These are phyloP conservation scores for Wallacemonas collosoma DNA, from an alignment of 208 protist genomes.

Conservation along the genomic window DNA sequence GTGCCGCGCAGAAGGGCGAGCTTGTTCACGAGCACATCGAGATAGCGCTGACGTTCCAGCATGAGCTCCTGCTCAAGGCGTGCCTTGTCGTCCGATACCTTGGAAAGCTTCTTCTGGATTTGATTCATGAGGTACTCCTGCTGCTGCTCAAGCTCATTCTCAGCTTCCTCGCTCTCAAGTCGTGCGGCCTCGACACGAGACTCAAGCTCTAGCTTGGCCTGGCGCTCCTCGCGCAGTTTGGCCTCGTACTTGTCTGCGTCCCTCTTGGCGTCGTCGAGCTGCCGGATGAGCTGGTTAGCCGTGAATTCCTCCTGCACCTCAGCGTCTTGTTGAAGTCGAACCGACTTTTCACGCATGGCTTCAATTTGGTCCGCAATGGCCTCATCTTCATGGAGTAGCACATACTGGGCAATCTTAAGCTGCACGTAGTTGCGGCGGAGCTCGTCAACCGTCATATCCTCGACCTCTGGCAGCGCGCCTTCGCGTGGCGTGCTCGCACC, in stretches of 20 bases:
- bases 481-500: constrained; percentile 22
- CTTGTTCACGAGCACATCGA: constrained; percentile 49
- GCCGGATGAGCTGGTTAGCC: constrained; percentile 77
- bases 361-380: constrained; percentile 51
- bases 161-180: constrained; percentile 57
- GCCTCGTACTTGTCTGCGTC: constrained; percentile 50
- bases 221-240: constrained; percentile 61
- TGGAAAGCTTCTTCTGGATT: constrained; percentile 73
- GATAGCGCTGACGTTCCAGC: constrained; percentile 67
- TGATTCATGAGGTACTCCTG: constrained; percentile 70
- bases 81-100: constrained; percentile 58
- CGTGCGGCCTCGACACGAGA: constrained; percentile 23
- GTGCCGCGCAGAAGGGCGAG: constrained; percentile 34
- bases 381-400: constrained; percentile 41
- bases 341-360: constrained; percentile 66
- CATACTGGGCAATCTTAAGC: constrained; percentile 38
- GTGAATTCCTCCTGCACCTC: constrained; percentile 83
- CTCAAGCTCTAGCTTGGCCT: constrained; percentile 32
- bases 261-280: constrained; percentile 58
- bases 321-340: constrained; percentile 61
- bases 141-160: constrained; percentile 63
- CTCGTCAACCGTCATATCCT: constrained; percentile 64
- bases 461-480: constrained; percentile 21
- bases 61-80: constrained; percentile 72
- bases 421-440: constrained; percentile 61